Percentiles rank a stretch among this genome's conserved stretches.
Conservation (phyloP, 768 basidiomycete species). For the Austroboletus festivus region DNA sequence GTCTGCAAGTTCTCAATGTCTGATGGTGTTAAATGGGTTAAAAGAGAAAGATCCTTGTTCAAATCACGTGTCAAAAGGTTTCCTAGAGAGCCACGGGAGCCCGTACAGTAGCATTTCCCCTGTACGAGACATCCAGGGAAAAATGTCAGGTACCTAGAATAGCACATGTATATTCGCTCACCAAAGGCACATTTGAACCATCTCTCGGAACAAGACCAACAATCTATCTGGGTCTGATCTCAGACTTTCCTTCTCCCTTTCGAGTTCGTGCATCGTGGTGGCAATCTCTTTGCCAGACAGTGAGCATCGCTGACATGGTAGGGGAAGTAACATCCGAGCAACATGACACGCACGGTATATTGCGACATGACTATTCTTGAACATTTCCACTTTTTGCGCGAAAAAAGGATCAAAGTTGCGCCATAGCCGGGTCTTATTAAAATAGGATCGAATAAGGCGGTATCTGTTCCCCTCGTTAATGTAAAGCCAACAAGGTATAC, state of each 20-base stretch:
- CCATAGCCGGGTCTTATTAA: constrained; percentile 70
- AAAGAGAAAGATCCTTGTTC: constrained; percentile 88
- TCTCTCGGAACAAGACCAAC: constrained; percentile 69
- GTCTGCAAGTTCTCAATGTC: constrained; percentile 83
- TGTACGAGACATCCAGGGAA: constrained; percentile 27
- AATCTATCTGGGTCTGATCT: constrained; percentile 51
- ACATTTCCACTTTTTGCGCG: constrained; percentile 74
- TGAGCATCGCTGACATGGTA: background rate
- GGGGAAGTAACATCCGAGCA: background rate
- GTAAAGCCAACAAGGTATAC: no score
- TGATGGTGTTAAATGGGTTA: constrained; percentile 78
- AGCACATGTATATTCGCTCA: background rate
- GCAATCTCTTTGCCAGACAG: constrained; percentile 56
- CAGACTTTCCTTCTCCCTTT: constrained; percentile 43
- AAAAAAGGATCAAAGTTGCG: constrained; percentile 78
- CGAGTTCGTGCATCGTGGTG: constrained; percentile 65
- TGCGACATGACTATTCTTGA: constrained; percentile 72
- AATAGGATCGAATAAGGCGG: constrained; percentile 73
- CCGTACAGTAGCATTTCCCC: constrained; percentile 91
- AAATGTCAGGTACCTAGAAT: background rate
- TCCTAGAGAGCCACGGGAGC: no score
- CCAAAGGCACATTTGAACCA: constrained; percentile 91
- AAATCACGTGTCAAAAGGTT: no score
- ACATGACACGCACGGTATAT: constrained; percentile 61
- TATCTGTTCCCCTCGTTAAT: constrained; percentile 49